Percentiles rank a stretch among this genome's conserved stretches.
phyloP scores from a whole-genome alignment of 176 grass and related monocot species.

The Neostapfia colusana region DNA sequence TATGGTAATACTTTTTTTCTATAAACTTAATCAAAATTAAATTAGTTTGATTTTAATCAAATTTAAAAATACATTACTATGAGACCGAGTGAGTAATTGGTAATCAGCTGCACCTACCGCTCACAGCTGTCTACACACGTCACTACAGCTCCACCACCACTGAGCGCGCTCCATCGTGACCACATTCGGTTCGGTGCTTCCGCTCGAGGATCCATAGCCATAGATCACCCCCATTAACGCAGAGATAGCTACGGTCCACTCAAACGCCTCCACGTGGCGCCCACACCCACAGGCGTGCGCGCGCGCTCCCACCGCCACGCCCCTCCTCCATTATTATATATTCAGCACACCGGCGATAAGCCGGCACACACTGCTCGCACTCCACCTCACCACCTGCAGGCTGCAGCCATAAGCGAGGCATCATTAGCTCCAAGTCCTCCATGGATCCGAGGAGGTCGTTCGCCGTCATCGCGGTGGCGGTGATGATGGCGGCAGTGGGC shows the following conservation, averaged over 20 bases:
- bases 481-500: not conserved
- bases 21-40: no score
- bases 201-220: no score
- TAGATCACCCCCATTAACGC: not conserved
- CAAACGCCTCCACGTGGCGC: not conserved
- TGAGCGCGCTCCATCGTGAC: no score
- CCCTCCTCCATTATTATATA: not conserved
- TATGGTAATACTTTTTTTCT: no score
- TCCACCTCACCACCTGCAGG: not conserved
- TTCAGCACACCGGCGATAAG: no score
- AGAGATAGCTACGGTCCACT: not conserved
- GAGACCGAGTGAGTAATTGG: not conserved
- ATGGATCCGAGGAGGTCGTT: not conserved
- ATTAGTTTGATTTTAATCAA: no score
- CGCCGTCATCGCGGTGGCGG: not conserved
- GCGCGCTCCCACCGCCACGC: not conserved
- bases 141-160: not conserved
- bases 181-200: not conserved
- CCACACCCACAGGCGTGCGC: no score
- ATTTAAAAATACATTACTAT: no score
- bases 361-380: not conserved
- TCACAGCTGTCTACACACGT: not conserved
- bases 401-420: no score
- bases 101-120: not conserved
- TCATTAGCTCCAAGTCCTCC: no score